A percentile compares a stretch with the other conserved stretches of the same genome.
phyloP scores from a whole-genome alignment of 352 stramenopile species.

The Phytopythium helicoides region DNA sequence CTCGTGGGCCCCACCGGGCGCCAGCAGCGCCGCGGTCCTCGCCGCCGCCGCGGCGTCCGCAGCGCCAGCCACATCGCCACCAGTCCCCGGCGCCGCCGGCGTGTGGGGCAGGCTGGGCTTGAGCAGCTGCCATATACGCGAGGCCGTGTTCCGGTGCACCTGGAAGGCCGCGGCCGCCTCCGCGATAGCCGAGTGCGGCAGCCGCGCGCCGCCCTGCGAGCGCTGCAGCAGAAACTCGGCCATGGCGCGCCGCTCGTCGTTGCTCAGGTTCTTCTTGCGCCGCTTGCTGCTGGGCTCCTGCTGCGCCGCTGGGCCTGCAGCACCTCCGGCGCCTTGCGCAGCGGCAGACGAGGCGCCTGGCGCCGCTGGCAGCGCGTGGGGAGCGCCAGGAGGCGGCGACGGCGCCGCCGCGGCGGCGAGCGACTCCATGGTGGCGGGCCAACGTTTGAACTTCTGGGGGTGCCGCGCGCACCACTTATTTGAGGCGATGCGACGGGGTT shows the following conservation, averaged over 20 bases:
- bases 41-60: slow-evolving; percentile 9
- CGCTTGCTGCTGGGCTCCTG: slow-evolving; percentile 7
- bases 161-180: slow-evolving; percentile 30
- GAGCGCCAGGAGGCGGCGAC: background rate
- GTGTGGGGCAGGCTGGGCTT: slow-evolving; percentile 7
- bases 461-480: slow-evolving; percentile 9
- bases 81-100: slow-evolving; percentile 9
- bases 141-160: slow-evolving; percentile 45
- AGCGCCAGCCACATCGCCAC: background rate
- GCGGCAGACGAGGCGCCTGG: background rate
- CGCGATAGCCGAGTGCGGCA: slow-evolving; percentile 30
- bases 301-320: background rate
- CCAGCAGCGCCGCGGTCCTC: background rate
- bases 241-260: slow-evolving; percentile 33
- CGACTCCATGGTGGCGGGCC: background rate
- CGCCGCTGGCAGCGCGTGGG: too few species aligned
- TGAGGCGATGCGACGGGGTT: background rate
- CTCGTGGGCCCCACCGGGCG: background rate
- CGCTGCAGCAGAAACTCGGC: slow-evolving; percentile 35
- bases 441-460: slow-evolving; percentile 2
- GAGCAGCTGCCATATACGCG: slow-evolving; percentile 39
- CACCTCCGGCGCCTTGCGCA: background rate
- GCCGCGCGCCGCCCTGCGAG: slow-evolving; percentile 20
- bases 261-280: slow-evolving; percentile 34
- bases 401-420: background rate